These are phyloP conservation scores for Didymella pinodella DNA, from an alignment of 2,329 filamentous ascomycete genomes.

Conservation along the genomic window DNA sequence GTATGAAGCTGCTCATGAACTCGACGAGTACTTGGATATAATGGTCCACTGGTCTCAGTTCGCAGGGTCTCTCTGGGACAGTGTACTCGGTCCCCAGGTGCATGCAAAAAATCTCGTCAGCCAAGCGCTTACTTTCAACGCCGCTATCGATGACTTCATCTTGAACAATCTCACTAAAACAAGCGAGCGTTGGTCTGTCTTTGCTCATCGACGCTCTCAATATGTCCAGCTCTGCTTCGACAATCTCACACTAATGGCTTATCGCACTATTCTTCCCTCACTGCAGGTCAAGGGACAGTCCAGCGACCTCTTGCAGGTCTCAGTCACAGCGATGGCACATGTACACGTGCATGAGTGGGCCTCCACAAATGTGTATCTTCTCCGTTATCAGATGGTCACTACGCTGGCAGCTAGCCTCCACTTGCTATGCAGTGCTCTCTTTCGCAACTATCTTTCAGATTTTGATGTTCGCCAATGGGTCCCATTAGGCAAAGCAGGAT, in stretches of 20 bases:
- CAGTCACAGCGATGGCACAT: slow-evolving; percentile 25
- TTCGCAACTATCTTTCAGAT: slow-evolving; percentile 20
- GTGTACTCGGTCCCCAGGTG: slow-evolving; percentile 22
- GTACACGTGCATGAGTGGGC: slow-evolving; percentile 9
- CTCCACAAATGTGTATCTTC: neutral
- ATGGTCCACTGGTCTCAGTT: slow-evolving; percentile 40
- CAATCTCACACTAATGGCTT: slow-evolving; percentile 37
- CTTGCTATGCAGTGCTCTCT: slow-evolving; percentile 29
- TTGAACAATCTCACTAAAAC: slow-evolving; percentile 2
- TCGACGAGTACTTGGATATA: slow-evolving; percentile 26
- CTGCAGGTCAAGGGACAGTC: slow-evolving; percentile 31
- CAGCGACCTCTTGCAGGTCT: slow-evolving; percentile 28
- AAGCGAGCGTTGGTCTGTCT: neutral
- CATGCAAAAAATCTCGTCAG: slow-evolving; percentile 8
- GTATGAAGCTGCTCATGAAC: neutral
- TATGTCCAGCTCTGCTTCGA: slow-evolving; percentile 32
- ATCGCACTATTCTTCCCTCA: slow-evolving; percentile 34
- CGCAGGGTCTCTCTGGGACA: slow-evolving; percentile 37
- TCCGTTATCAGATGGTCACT: slow-evolving; percentile 2
- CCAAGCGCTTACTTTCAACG: slow-evolving; percentile 23
- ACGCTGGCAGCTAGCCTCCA: slow-evolving; percentile 31
- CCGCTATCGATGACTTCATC: slow-evolving; percentile 19
- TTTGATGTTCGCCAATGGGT: slow-evolving; percentile 9
- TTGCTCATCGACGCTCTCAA: neutral
- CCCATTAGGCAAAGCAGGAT: slow-evolving; percentile 21